phyloP scores from a whole-genome alignment of 495 filamentous ascomycete species.

The Penicillium silybi region DNA sequence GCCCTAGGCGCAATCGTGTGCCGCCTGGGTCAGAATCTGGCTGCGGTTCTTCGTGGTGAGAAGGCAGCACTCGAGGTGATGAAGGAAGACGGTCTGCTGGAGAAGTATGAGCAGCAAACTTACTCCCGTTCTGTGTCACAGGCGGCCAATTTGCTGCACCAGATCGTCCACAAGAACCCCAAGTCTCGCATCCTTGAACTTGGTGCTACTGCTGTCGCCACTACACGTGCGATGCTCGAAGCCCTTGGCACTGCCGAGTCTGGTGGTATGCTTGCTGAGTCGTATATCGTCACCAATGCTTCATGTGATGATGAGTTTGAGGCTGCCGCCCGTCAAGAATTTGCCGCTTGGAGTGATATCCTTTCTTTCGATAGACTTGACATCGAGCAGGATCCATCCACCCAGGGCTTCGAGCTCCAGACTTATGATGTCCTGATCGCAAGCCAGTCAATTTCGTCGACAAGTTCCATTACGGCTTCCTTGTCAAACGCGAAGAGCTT shows the following conservation, averaged over 20 bases:
- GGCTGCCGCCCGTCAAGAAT: background rate
- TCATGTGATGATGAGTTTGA: background rate
- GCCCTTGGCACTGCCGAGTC: background rate
- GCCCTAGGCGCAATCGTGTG: background rate
- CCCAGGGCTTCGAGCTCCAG: background rate
- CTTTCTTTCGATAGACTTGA: conserved; percentile 1
- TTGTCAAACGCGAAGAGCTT: background rate
- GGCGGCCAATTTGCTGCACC: conserved; percentile 7
- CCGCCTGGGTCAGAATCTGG: too few relatives aligned
- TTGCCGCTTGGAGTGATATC: background rate
- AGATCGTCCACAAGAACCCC: conserved; percentile 22
- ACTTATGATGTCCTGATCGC: conserved; percentile 1
- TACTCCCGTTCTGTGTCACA: background rate
- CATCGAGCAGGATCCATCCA: background rate
- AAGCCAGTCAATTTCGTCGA: background rate
- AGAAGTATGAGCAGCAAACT: background rate
- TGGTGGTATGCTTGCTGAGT: background rate
- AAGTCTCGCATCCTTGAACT: conserved; percentile 19
- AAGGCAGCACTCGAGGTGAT: too few relatives aligned
- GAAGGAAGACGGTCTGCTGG: background rate
- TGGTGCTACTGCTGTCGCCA: conserved; percentile 20
- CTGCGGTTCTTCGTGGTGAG: too few relatives aligned
- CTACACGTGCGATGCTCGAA: conserved; percentile 13
- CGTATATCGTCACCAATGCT: background rate
- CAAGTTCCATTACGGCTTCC: background rate